Evolutionary conservation across 805 yeast species (phyloP).

Genomic region (Kuraishia molischiana): DNA sequence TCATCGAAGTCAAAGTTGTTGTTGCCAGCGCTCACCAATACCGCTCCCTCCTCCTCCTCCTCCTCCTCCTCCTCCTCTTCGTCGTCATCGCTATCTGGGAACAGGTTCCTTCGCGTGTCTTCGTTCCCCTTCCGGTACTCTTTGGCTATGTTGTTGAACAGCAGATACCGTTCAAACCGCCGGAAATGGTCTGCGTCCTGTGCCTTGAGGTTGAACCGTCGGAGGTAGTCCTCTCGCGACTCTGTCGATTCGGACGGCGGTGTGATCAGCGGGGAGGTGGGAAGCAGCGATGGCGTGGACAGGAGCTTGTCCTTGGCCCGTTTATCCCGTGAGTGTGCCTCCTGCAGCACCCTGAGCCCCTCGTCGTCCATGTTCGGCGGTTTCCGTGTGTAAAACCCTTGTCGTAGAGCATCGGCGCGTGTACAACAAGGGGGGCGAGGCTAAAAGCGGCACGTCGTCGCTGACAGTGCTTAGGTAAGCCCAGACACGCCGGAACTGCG

Average conservation of each 20-base stretch:
- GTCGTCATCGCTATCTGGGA: constrained; percentile 3
- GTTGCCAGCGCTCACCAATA: too few species aligned
- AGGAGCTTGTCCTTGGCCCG: neutral
- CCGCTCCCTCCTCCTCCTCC: neutral
- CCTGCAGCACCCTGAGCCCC: neutral
- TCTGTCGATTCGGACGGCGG: neutral
- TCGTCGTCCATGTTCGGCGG: too few species aligned
- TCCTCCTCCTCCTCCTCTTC: neutral
- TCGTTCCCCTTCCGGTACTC: neutral
- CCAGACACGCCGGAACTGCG: too few species aligned
- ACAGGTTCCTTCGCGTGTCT: neutral
- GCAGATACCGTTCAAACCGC: constrained; percentile 2
- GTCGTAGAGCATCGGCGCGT: too few species aligned
- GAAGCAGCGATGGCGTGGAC: neutral
- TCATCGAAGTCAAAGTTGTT: constrained; percentile 3
- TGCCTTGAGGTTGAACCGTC: neutral
- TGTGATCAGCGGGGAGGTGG: constrained; percentile 1
- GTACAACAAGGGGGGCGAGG: too few species aligned
- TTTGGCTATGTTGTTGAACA: neutral
- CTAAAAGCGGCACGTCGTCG: too few species aligned
- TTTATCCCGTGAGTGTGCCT: neutral
- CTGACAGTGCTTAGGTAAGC: too few species aligned
- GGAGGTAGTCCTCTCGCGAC: neutral
- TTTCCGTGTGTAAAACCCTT: too few species aligned
- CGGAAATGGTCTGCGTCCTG: constrained; percentile 3